A percentile compares a stretch with the other conserved stretches of the same genome.
These are phyloP conservation scores for Scortechinia acanthostroma DNA, from an alignment of 2,329 filamentous ascomycete species.

Conservation along the genomic window DNA sequence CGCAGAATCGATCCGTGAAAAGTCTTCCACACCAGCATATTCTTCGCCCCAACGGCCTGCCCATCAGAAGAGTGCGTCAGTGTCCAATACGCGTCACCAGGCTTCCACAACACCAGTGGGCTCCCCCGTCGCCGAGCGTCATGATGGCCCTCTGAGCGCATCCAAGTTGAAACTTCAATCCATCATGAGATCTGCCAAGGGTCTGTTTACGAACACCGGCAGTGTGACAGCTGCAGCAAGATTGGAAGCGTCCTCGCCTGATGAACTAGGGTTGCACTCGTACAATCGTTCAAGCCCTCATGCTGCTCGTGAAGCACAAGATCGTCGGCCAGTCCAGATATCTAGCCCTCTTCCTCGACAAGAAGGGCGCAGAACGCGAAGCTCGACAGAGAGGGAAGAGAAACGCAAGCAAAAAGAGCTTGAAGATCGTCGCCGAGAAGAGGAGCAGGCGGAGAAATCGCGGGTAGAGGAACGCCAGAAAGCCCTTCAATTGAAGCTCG, in stretches of 20 bases:
- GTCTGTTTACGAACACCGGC: constrained; percentile 68
- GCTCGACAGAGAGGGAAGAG: constrained; percentile 47
- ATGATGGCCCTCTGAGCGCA: constrained; percentile 82
- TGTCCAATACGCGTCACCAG: constrained; percentile 42
- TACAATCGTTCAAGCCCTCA: constrained; percentile 4
- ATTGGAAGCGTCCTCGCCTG: constrained; percentile 44
- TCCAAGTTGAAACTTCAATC: constrained; percentile 90
- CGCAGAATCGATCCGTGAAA: background rate
- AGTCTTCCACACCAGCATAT: background rate
- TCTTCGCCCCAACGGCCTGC: background rate
- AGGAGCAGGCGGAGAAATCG: constrained; percentile 58
- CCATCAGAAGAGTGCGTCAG: background rate
- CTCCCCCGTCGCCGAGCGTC: constrained; percentile 40
- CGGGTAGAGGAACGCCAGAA: constrained; percentile 67
- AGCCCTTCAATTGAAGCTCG: constrained; percentile 20
- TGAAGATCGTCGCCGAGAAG: constrained; percentile 38
- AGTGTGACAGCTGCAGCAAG: constrained; percentile 41
- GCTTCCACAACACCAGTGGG: constrained; percentile 48
- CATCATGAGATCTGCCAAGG: constrained; percentile 80
- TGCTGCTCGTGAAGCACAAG: constrained; percentile 13
- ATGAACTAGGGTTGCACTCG: background rate
- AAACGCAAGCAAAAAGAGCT: constrained; percentile 47
- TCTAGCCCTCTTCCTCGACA: too few relatives aligned
- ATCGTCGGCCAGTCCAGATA: constrained; percentile 35
- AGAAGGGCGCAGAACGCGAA: constrained; percentile 40